A percentile compares a stretch with the other conserved stretches of the same genome.
phyloP scores from a whole-genome alignment of 2,329 filamentous ascomycete genomes.

The Exophiala dermatitidis region DNA sequence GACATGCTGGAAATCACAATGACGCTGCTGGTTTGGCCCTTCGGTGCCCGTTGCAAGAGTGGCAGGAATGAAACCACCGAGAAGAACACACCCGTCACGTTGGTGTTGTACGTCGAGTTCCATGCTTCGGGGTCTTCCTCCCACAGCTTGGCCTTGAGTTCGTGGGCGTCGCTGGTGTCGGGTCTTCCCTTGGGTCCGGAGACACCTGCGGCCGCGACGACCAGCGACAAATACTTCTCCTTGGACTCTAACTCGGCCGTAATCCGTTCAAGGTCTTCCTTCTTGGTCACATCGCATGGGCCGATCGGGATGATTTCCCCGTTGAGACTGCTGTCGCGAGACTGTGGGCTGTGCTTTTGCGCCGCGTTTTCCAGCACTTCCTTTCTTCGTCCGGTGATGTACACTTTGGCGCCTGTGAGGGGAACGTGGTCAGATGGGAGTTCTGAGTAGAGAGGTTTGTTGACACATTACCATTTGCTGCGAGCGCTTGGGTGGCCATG shows the following conservation, averaged over 20 bases:
- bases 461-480: slow-evolving; percentile 27
- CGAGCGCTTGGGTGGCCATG: slow-evolving; percentile 30
- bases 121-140: slow-evolving; percentile 61
- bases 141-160: slow-evolving; percentile 54
- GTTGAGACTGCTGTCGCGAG: slow-evolving; percentile 28
- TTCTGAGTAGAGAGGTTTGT: not conserved
- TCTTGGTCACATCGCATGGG: slow-evolving; percentile 56
- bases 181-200: slow-evolving; percentile 55
- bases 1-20: slow-evolving; percentile 66
- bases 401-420: slow-evolving; percentile 29
- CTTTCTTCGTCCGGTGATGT: slow-evolving; percentile 29
- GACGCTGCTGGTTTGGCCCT: slow-evolving; percentile 33
- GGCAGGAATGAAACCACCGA: slow-evolving; percentile 61
- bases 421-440: not conserved
- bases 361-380: slow-evolving; percentile 33
- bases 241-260: slow-evolving; percentile 51
- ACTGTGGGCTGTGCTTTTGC: slow-evolving; percentile 36
- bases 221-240: slow-evolving; percentile 58
- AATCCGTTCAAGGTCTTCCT: slow-evolving; percentile 51
- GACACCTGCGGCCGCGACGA: slow-evolving; percentile 60
- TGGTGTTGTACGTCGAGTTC: slow-evolving; percentile 60
- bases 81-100: slow-evolving; percentile 66
- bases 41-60: slow-evolving; percentile 55
- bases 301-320: slow-evolving; percentile 50
- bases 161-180: slow-evolving; percentile 44